Evolutionary conservation across 2,329 filamentous ascomycete species (phyloP).

Genomic region (Ophiocordyceps camponoti-floridani): DNA sequence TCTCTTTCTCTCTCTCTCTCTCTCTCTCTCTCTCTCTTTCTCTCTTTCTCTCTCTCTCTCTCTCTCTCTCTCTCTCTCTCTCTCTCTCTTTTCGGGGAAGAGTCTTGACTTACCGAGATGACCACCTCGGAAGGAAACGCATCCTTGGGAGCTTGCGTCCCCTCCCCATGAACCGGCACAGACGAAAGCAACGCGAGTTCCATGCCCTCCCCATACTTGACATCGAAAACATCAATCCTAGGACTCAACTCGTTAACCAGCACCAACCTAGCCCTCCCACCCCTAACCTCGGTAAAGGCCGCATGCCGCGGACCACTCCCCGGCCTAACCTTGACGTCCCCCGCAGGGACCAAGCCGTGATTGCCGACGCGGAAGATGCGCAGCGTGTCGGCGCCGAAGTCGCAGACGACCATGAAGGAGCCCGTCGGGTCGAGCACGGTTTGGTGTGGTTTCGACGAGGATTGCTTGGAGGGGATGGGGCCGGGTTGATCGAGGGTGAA

Average conservation of each 20-base stretch:
- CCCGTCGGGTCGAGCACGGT: constrained; percentile 47
- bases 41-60: too few species aligned
- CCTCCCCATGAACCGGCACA: constrained; percentile 28
- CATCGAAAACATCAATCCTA: constrained; percentile 35
- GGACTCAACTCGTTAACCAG: constrained; percentile 43
- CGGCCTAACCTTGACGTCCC: constrained; percentile 22
- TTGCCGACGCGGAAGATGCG: constrained; percentile 28
- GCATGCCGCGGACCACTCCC: constrained; percentile 50
- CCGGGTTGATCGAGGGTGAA: constrained; percentile 21
- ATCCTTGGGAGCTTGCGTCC: constrained; percentile 18
- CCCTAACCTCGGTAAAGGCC: constrained; percentile 28
- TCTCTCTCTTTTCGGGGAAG: too few species aligned
- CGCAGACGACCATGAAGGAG: constrained; percentile 43
- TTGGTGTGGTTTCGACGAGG: constrained; percentile 44
- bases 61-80: too few species aligned
- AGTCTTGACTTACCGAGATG: constrained; percentile 31
- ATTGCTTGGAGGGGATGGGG: constrained; percentile 28
- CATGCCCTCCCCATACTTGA: constrained; percentile 29
- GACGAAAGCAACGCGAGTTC: constrained; percentile 27
- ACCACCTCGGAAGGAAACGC: constrained; percentile 36
- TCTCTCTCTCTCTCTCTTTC: too few species aligned
- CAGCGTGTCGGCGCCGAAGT: constrained; percentile 46
- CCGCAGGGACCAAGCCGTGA: constrained; percentile 20
- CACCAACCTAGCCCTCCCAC: constrained; percentile 34
- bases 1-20: too few species aligned